A percentile compares a stretch with the other conserved stretches of the same genome.
Evolutionary conservation across 208 protist species (phyloP).

Genomic region (Trypanosoma lewisi): DNA sequence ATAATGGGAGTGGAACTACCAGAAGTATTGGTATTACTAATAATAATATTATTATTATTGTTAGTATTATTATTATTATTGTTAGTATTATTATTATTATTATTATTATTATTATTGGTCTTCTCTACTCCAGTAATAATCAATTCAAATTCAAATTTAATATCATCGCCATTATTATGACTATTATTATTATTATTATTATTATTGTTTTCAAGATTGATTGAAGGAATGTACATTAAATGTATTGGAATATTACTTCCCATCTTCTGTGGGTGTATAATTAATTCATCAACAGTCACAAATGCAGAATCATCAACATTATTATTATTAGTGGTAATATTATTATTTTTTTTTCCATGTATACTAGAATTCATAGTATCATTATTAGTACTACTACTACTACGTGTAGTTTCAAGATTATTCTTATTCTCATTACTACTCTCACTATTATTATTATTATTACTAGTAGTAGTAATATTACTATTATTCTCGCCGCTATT

Average conservation of each 20-base stretch:
- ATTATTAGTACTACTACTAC: too few relatives aligned
- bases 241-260: constrained; percentile 31
- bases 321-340: not conserved
- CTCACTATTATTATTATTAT: constrained; percentile 3
- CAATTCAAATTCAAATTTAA: constrained; percentile 80
- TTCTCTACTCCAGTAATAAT: constrained; percentile 26
- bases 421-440: not conserved
- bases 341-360: too few relatives aligned
- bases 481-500: not conserved
- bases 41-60: constrained; percentile 2
- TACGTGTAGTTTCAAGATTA: too few relatives aligned
- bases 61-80: not conserved
- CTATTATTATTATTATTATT: too few relatives aligned
- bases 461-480: not conserved
- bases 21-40: too few relatives aligned
- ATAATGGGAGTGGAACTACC: too few relatives aligned
- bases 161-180: constrained; percentile 43
- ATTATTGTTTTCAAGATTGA: constrained; percentile 51
- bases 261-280: constrained; percentile 49
- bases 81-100: not conserved
- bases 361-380: too few relatives aligned
- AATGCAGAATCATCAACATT: not conserved
- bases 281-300: constrained; percentile 51
- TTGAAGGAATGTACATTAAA: constrained; percentile 58
- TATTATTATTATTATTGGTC: not conserved